Percentiles rank a stretch among this genome's conserved stretches.
phyloP scores from a whole-genome alignment of 306 rosid species.

The Cyclanthera cordifolia region DNA sequence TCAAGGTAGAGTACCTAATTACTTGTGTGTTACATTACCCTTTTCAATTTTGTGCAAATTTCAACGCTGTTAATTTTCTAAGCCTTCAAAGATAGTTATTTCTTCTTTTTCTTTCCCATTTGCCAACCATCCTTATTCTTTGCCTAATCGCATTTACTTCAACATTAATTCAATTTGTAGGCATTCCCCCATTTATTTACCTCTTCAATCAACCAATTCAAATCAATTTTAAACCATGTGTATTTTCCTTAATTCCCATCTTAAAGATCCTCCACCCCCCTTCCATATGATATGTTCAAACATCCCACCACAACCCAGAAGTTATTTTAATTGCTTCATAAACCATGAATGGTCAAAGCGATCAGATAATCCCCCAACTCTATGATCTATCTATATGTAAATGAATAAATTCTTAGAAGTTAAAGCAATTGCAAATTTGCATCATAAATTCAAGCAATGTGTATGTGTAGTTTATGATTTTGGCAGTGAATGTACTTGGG shows the following conservation, averaged over 20 bases:
- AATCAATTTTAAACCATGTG: background rate
- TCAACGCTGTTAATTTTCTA: background rate
- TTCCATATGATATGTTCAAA: background rate
- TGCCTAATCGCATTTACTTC: conserved; percentile 10
- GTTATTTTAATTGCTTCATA: background rate
- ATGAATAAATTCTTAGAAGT: background rate
- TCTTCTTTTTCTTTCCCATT: background rate
- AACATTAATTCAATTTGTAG: conserved; percentile 1
- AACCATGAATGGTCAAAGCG: background rate
- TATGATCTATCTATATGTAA: background rate
- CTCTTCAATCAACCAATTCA: background rate
- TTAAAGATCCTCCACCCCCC: background rate
- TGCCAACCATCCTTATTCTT: background rate
- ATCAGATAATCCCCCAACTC: background rate
- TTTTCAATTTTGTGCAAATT: background rate
- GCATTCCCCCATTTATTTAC: background rate
- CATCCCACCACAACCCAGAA: background rate
- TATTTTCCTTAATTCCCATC: background rate
- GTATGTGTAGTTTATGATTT: background rate
- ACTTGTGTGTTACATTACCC: background rate
- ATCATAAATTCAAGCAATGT: background rate
- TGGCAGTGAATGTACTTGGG: background rate
- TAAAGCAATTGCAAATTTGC: background rate
- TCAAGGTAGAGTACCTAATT: background rate
- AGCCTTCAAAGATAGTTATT: background rate